A percentile compares a stretch with the other conserved stretches of the same genome.
Conservation (phyloP, 805 yeast species). For the Barnettozyma wickerhamii region DNA sequence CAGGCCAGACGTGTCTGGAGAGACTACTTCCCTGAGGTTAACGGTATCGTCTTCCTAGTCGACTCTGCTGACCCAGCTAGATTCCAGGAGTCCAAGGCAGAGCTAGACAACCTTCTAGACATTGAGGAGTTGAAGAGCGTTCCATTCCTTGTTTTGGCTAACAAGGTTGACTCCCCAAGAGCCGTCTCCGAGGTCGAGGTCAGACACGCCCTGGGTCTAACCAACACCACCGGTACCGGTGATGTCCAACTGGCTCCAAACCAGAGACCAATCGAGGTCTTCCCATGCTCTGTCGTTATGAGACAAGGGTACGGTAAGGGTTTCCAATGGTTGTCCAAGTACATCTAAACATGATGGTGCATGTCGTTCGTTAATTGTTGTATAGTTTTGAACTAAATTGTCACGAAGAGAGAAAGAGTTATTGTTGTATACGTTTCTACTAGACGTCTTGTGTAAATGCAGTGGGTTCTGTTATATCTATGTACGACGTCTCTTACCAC, state of each 20-base stretch:
- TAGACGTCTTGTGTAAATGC: too few species aligned
- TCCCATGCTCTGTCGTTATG: slow-evolving; percentile 97
- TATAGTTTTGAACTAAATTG: neutral
- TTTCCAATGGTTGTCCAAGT: slow-evolving; percentile 96
- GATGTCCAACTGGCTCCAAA: slow-evolving; percentile 60
- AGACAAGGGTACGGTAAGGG: slow-evolving; percentile 99
- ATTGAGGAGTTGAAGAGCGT: slow-evolving; percentile 88
- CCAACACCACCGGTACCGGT: slow-evolving; percentile 88
- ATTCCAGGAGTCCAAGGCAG: slow-evolving; percentile 91
- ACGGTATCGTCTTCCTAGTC: slow-evolving; percentile 93
- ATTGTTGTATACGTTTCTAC: too few species aligned
- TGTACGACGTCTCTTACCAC: slow-evolving; percentile 27
- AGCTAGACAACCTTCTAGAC: slow-evolving; percentile 86
- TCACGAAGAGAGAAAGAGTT: neutral
- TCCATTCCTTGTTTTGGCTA: slow-evolving; percentile 92
- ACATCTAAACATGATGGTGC: slow-evolving; percentile 46
- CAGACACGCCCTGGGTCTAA: slow-evolving; percentile 83
- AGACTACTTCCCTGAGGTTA: slow-evolving; percentile 98
- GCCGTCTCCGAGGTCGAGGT: slow-evolving; percentile 96
- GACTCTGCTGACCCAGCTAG: slow-evolving; percentile 97
- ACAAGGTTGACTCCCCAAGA: slow-evolving; percentile 90
- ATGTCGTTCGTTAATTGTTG: neutral
- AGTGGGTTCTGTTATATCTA: too few species aligned
- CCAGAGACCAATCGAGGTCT: slow-evolving; percentile 86
- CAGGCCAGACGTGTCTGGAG: slow-evolving; percentile 99